Base-by-base conservation (phyloP, 176 grass and related monocot genomes). In the Musa acuminata region DNA sequence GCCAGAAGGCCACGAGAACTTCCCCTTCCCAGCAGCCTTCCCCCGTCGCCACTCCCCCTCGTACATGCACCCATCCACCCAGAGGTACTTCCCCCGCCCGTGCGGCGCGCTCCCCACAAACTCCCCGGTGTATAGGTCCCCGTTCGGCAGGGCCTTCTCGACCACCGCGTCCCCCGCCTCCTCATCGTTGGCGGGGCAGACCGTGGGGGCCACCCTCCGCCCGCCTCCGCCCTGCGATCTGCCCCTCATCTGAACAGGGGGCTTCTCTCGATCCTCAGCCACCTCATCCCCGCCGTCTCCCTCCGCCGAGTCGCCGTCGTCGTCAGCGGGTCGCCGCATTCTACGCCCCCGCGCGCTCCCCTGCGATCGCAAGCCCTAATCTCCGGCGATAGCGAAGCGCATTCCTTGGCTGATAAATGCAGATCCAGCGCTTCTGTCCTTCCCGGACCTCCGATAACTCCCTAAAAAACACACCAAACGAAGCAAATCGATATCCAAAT, bases 31-130 rank as follows among this genome's bases (percentile, higher is more conserved):
- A 51, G 78, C 84, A 8, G 94, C 90, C 82, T 98, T 98, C 8
- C 94, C 90, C 17, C 84, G 82, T n/a, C 86, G 71, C 94, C 94
- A 98, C 78, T 98, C 90, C 17, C 94, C 94, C 69, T 91, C 90
- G 65, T 98, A 98, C 94, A 93, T 93, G 84, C 94, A 97, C 78
- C 94, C 90, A 60, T 97, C 94, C 21, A 84, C 72, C 94, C 94
- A 97, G 21, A 97, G 71, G 72, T 97, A 97, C 83, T 97, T 93
- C 50, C 94, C 94, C 80, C 78, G 80, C 3, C 94, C 94, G 52
- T 97, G 90, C 57, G 94, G 94, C 20, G 90, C 80, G 16, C 77
- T 86, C 0, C 80, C 85, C 0, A 62, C 76, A 82, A 97, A 97
- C 1, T 82, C 85, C 2, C 94, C 94, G 11, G 77, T 53, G 81